Percentiles rank a stretch among this genome's conserved stretches.
These are phyloP conservation scores for Aaosphaeria arxii DNA, from an alignment of 2,329 filamentous ascomycete genomes.

Conservation along the genomic window DNA sequence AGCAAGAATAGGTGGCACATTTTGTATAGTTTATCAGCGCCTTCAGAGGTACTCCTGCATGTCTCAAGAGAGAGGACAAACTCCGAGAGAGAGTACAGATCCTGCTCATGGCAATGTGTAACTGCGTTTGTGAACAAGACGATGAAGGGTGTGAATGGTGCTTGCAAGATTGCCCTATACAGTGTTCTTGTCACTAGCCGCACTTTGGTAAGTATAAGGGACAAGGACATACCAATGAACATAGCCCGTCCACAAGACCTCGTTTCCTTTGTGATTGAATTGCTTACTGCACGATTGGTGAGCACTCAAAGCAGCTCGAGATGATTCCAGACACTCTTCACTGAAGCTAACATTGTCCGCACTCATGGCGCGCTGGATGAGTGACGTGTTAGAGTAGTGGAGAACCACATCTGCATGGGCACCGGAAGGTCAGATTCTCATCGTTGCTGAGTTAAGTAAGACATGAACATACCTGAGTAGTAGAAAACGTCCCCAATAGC, in stretches of 20 bases:
- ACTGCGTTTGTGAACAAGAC: constrained; percentile 49
- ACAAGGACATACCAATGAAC: constrained; percentile 26
- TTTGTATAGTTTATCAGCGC: constrained; percentile 59
- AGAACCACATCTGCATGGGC: constrained; percentile 22
- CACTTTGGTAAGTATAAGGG: background rate
- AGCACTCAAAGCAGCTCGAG: constrained; percentile 27
- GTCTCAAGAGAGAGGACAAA: constrained; percentile 58
- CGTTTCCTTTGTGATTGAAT: constrained; percentile 30
- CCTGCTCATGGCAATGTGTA: constrained; percentile 51
- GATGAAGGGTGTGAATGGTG: constrained; percentile 51
- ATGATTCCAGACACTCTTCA: constrained; percentile 28
- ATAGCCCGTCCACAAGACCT: constrained; percentile 34
- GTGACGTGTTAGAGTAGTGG: constrained; percentile 30
- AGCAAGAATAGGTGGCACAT: constrained; percentile 61
- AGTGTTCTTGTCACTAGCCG: background rate
- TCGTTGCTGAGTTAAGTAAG: no score
- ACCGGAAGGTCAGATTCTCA: no score
- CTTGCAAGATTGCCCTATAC: constrained; percentile 38
- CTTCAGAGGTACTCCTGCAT: constrained; percentile 53
- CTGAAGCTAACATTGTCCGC: constrained; percentile 30
- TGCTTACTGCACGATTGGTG: constrained; percentile 25
- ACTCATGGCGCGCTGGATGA: constrained; percentile 31
- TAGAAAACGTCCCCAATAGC: constrained; percentile 27
- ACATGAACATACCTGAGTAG: constrained; percentile 3
- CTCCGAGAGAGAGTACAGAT: constrained; percentile 54